Evolutionary conservation across 139 green algal species (phyloP), one percentile per base, ranked within the genome.

Genomic region (Klebsormidium nitens): DNA sequence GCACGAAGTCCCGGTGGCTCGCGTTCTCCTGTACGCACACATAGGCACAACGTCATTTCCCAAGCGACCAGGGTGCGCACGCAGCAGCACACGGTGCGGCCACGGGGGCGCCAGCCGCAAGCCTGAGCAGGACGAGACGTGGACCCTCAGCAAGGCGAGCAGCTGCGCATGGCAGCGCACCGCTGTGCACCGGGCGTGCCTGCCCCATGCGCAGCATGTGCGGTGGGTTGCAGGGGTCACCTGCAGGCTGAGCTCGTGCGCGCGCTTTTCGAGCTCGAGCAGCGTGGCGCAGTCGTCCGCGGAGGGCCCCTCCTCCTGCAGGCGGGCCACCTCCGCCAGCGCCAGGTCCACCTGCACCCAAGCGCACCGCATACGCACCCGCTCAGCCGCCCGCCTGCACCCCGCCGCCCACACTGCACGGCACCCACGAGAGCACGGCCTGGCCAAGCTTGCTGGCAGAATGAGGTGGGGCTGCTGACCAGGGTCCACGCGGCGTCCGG

Each of bases 231-330:
- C 44, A 52, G 19, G 17, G 29, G 6, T 91, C 79, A 92, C 88
- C 66, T 91, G 66, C 62, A 81, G 64, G 39, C 74, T 52, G 1
- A 71, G 82, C 77, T 95, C 88, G 40, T 72, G 77, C 8, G 76
- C 42, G 5, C 87, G 69, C 49, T 80, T 42, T 64, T 93, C 88
- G 55, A 93, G 59, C 50, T 81, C 88, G 5, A 78, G 19, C 36
- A 89, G 59, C 2, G 86, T 92, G 2, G 72, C 62, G 26, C 91
- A 72, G 48, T 96, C 88, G 26, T 79, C 78, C n/a, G 69, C 64
- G 5, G 31, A 84, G 4, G 85, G 75, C 5, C 77, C 83, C 17
- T 80, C 47, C 34, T 69, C 29, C 75, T 91, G 86, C 60, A 90
- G 48, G 3, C 63, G 17, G 50, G 76, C 58, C 55, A 91, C 58